phyloP scores from a whole-genome alignment of 2,329 filamentous ascomycete genomes.

The Boeremia lycopersici region DNA sequence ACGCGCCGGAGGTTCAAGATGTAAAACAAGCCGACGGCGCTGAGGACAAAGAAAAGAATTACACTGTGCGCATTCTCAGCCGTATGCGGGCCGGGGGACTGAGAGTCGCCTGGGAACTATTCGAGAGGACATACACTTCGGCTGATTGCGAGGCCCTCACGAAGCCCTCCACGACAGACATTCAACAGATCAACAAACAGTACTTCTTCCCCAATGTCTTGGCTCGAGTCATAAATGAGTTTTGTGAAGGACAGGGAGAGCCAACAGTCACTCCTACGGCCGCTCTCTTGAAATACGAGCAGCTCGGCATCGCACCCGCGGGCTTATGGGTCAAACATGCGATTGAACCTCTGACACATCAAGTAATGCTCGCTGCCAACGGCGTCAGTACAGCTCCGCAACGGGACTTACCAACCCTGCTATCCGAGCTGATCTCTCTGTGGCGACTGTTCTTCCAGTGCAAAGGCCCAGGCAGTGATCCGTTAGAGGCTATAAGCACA shows the following conservation, averaged over 20 bases:
- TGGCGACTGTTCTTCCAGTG: conserved; percentile 45
- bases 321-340: conserved; percentile 29
- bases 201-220: conserved; percentile 33
- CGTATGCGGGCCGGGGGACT: conserved; percentile 12
- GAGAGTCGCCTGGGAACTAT: conserved; percentile 36
- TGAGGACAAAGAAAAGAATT: not conserved
- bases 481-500: conserved; percentile 26
- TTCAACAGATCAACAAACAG: conserved; percentile 23
- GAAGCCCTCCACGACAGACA: conserved; percentile 27
- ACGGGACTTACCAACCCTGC: conserved; percentile 24
- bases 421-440: conserved; percentile 39
- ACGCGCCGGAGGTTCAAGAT: not conserved
- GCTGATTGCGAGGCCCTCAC: conserved; percentile 38
- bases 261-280: conserved; percentile 28
- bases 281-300: conserved; percentile 38
- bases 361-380: conserved; percentile 27
- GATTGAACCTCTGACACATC: conserved; percentile 32
- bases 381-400: conserved; percentile 1
- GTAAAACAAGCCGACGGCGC: not conserved
- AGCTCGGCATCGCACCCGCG: conserved; percentile 32
- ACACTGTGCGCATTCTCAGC: conserved; percentile 13
- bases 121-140: conserved; percentile 35
- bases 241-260: conserved; percentile 20
- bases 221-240: conserved; percentile 16
- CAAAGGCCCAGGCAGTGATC: conserved; percentile 22